Evolutionary conservation across 1,139 yeast species (phyloP).

Genomic region (Kodamaea arcana): DNA sequence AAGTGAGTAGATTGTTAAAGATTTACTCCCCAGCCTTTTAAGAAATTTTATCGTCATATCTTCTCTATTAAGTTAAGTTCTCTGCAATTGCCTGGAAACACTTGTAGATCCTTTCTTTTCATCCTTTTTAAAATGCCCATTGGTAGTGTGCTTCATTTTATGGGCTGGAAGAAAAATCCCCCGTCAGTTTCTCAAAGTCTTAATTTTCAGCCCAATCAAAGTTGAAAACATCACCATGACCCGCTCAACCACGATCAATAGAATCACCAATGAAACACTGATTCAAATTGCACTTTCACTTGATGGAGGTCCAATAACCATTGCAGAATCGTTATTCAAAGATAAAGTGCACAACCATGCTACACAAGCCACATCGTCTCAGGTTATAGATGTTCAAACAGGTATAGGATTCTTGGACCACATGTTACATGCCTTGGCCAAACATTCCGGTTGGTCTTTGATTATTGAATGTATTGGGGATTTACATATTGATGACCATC

Average conservation of each 20-base stretch:
- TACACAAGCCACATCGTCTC: slow-evolving; percentile 57
- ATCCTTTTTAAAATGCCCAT: too few relatives aligned
- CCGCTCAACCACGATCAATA: slow-evolving; percentile 49
- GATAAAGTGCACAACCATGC: slow-evolving; percentile 46
- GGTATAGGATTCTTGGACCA: slow-evolving; percentile 96
- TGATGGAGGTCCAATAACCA: slow-evolving; percentile 73
- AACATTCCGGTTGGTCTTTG: slow-evolving; percentile 95
- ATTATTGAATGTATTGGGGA: slow-evolving; percentile 90
- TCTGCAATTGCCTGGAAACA: too few relatives aligned
- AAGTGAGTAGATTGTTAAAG: too few relatives aligned
- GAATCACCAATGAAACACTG: slow-evolving; percentile 90
- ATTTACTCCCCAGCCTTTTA: too few relatives aligned
- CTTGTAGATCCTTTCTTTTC: too few relatives aligned
- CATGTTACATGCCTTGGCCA: slow-evolving; percentile 95
- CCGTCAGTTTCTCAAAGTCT: too few relatives aligned
- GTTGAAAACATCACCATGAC: too few relatives aligned
- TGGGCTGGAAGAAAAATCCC: not conserved
- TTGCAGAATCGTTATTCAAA: slow-evolving; percentile 53
- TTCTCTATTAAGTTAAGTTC: too few relatives aligned
- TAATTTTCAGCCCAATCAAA: too few relatives aligned
- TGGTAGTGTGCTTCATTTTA: too few relatives aligned
- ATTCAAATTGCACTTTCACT: slow-evolving; percentile 80
- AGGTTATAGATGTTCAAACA: slow-evolving; percentile 74
- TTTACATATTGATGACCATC: slow-evolving; percentile 94
- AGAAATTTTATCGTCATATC: too few relatives aligned